phyloP scores from a whole-genome alignment of 2,329 filamentous ascomycete genomes.

The Sporothrix pallida region DNA sequence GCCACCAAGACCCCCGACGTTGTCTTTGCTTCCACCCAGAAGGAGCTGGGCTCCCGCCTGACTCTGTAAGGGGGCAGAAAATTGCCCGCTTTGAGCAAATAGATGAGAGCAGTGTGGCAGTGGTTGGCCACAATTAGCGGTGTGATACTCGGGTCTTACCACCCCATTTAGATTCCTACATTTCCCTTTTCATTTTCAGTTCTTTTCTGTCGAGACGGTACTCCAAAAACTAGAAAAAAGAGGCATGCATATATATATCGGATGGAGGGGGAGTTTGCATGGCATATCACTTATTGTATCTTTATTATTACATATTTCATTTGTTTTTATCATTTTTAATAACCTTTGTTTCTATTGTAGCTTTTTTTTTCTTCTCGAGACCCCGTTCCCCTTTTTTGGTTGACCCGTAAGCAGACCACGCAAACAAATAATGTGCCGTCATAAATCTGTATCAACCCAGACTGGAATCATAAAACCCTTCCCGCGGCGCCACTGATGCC shows the following conservation, averaged over 20 bases:
- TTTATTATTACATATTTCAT: conserved; percentile 14
- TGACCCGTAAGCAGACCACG: conserved; percentile 18
- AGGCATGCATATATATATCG: background rate
- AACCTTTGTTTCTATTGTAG: conserved; percentile 25
- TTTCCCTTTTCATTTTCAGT: background rate
- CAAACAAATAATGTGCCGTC: conserved; percentile 12
- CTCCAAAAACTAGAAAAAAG: background rate
- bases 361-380: conserved; percentile 3
- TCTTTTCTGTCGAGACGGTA: background rate
- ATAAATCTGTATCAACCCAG: conserved; percentile 17
- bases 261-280: background rate
- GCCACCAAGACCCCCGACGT: conserved; percentile 70
- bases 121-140: background rate
- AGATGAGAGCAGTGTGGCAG: background rate
- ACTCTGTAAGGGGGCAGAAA: conserved; percentile 47
- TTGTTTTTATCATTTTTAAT: conserved; percentile 24
- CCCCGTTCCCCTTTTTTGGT: background rate
- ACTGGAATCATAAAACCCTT: background rate
- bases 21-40: conserved; percentile 61
- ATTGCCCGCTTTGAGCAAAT: background rate
- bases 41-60: conserved; percentile 56
- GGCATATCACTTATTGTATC: background rate
- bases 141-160: background rate
- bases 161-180: background rate
- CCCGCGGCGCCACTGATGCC: background rate